These are phyloP conservation scores for Ceratobasidium theobromae DNA, from an alignment of 1,284 basidiomycete genomes.

Conservation along the genomic window DNA sequence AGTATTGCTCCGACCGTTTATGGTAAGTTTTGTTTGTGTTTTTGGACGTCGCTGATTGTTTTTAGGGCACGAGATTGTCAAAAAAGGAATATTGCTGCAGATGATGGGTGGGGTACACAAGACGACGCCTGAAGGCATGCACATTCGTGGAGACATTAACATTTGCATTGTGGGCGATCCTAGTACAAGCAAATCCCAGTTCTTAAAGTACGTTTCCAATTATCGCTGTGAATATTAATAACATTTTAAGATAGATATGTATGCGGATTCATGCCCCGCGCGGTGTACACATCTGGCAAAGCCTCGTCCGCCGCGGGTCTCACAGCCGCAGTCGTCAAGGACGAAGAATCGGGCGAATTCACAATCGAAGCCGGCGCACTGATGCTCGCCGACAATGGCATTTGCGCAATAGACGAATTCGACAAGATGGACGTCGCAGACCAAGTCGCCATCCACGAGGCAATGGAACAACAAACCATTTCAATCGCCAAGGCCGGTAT, in stretches of 20 bases:
- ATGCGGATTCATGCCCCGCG: conserved; percentile 97
- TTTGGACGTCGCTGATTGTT: neutral
- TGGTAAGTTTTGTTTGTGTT: conserved; percentile 45
- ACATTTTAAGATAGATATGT: conserved; percentile 68
- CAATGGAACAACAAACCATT: conserved; percentile 99
- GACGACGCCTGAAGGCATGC: conserved; percentile 93
- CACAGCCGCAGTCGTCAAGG: conserved; percentile 96
- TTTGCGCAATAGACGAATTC: conserved; percentile 99
- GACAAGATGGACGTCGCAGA: conserved; percentile 99
- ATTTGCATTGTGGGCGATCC: conserved; percentile 99
- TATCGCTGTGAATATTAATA: neutral
- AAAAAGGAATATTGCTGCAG: conserved; percentile 96
- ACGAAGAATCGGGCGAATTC: conserved; percentile 99
- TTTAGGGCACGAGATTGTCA: conserved; percentile 88
- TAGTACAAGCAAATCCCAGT: conserved; percentile 96
- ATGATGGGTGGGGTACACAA: conserved; percentile 99
- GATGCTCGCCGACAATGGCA: conserved; percentile 99
- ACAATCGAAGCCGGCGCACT: conserved; percentile 98
- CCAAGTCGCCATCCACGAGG: conserved; percentile 99
- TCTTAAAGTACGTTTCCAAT: conserved; percentile 78
- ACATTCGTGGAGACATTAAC: conserved; percentile 96
- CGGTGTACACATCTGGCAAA: conserved; percentile 98
- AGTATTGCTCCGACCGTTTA: conserved; percentile 98
- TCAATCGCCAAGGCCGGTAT: conserved; percentile 99
- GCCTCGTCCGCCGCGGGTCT: conserved; percentile 98